Conservation (phyloP, 768 basidiomycete species). For the Lactifluus piperatus region DNA sequence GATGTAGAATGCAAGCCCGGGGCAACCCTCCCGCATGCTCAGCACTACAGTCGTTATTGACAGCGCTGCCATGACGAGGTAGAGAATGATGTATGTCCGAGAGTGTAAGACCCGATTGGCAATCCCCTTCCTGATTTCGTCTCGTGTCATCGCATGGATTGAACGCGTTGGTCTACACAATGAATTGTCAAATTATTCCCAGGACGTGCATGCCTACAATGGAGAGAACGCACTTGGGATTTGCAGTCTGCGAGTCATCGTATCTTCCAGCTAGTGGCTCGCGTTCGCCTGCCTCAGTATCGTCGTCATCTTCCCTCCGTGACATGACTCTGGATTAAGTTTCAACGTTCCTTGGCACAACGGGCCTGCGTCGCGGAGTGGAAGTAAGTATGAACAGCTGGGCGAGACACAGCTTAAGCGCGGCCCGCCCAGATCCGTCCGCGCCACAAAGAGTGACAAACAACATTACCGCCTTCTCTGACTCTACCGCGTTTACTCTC, state of each 20-base stretch:
- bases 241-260: conserved; percentile 14
- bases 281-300: conserved; percentile 27
- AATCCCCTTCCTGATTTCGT: conserved; percentile 76
- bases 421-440: not conserved
- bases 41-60: conserved; percentile 81
- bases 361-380: not conserved
- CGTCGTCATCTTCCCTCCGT: conserved; percentile 22
- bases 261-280: conserved; percentile 23
- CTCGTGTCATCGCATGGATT: conserved; percentile 75
- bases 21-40: conserved; percentile 77
- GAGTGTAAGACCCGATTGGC: conserved; percentile 90
- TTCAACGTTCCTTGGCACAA: not conserved
- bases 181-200: conserved; percentile 5
- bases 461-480: not conserved
- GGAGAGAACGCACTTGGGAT: conserved; percentile 22
- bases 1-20: conserved; percentile 80
- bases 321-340: conserved; percentile 21
- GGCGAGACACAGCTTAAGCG: not conserved
- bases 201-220: conserved; percentile 8
- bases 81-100: conserved; percentile 77
- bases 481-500: too few species aligned
- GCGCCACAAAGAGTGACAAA: conserved; percentile 8
- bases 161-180: conserved; percentile 60
- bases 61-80: conserved; percentile 81
- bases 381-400: not conserved